Percentiles rank a stretch among this genome's conserved stretches.
phyloP scores from a whole-genome alignment of 2,329 filamentous ascomycete species.

The Aaosphaeria pasadenensis region DNA sequence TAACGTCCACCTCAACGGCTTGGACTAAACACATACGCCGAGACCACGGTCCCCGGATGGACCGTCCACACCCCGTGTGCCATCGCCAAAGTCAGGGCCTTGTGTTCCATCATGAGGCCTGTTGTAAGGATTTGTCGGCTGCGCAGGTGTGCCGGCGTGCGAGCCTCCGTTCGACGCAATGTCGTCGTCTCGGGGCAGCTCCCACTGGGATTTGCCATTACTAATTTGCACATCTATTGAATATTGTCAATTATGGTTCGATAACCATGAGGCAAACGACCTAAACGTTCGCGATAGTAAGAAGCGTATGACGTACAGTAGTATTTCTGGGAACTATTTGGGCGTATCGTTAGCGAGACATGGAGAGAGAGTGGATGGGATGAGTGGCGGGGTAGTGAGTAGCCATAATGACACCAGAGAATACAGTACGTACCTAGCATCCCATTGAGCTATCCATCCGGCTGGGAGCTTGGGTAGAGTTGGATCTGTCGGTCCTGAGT shows the following conservation, averaged over 20 bases:
- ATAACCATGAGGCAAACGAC: background rate
- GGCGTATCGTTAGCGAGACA: slow-evolving; percentile 15
- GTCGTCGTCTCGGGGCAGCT: slow-evolving; percentile 49
- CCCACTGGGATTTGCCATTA: slow-evolving; percentile 71
- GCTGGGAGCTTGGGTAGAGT: slow-evolving; percentile 36
- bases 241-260: slow-evolving; percentile 4
- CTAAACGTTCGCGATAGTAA: background rate
- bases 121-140: slow-evolving; percentile 61
- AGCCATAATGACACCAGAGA: background rate
- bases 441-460: slow-evolving; percentile 42
- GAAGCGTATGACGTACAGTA: slow-evolving; percentile 26
- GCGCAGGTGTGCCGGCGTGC: slow-evolving; percentile 43
- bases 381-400: slow-evolving; percentile 11
- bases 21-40: slow-evolving; percentile 52
- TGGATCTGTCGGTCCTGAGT: slow-evolving; percentile 38
- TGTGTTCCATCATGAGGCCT: slow-evolving; percentile 44
- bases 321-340: slow-evolving; percentile 36
- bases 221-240: slow-evolving; percentile 61
- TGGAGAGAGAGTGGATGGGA: slow-evolving; percentile 12
- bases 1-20: slow-evolving; percentile 7
- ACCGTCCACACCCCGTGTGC: slow-evolving; percentile 51
- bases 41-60: slow-evolving; percentile 57
- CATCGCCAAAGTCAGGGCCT: slow-evolving; percentile 37
- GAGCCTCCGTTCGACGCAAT: slow-evolving; percentile 61
- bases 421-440: slow-evolving; percentile 29